Evolutionary conservation across 805 yeast genomes (phyloP).

Genomic region (Metschnikowia similis): DNA sequence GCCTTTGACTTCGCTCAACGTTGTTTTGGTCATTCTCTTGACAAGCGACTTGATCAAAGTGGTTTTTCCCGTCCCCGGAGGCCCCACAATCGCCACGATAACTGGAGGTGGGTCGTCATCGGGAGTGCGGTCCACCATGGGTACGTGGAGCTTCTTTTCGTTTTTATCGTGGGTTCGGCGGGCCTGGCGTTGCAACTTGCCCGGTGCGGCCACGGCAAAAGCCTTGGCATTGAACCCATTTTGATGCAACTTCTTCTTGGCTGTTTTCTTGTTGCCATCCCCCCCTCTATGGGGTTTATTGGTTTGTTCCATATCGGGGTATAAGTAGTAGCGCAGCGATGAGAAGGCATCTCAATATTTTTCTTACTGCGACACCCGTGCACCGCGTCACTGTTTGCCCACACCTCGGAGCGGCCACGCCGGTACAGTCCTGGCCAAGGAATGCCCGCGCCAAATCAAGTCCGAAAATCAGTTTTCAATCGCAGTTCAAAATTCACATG

Average conservation of each 20-base stretch:
- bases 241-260: slow-evolving; percentile 82
- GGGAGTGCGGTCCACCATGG: slow-evolving; percentile 96
- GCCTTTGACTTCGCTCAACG: slow-evolving; percentile 83
- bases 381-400: too few relatives aligned
- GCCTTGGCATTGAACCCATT: slow-evolving; percentile 60
- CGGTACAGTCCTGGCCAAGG: too few relatives aligned
- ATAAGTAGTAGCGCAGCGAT: slow-evolving; percentile 9
- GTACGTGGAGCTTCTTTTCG: slow-evolving; percentile 87
- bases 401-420: neutral
- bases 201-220: slow-evolving; percentile 55
- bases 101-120: slow-evolving; percentile 98
- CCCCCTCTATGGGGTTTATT: slow-evolving; percentile 79
- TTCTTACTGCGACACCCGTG: slow-evolving; percentile 4
- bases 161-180: slow-evolving; percentile 76
- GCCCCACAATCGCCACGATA: slow-evolving; percentile 95
- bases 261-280: slow-evolving; percentile 46
- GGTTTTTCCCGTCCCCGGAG: slow-evolving; percentile 97
- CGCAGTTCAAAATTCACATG: too few relatives aligned
- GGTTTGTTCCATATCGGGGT: slow-evolving; percentile 40
- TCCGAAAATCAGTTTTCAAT: neutral
- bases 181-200: slow-evolving; percentile 80
- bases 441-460: neutral
- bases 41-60: slow-evolving; percentile 87
- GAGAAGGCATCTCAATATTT: slow-evolving; percentile 9
- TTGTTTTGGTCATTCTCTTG: slow-evolving; percentile 81